Evolutionary conservation across 192 early-diverging fungal genomes (phyloP).

Genomic region (Coemansia sp.): DNA sequence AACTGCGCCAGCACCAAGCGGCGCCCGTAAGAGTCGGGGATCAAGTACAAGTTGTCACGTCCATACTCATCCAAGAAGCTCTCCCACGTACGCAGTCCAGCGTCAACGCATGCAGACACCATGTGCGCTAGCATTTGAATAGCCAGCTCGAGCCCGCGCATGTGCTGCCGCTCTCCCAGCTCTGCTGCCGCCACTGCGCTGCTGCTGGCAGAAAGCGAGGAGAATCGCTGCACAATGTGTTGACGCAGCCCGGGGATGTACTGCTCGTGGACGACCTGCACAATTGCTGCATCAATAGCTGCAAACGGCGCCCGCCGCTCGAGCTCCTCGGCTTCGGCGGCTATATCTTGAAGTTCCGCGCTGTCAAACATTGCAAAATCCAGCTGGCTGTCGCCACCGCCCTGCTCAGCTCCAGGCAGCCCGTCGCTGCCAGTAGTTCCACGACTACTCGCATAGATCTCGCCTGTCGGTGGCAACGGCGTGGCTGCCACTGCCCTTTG

Average conservation of each 20-base stretch:
- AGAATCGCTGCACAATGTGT: conserved; percentile 18
- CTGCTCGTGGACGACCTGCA: conserved; percentile 23
- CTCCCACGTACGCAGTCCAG: conserved; percentile 41
- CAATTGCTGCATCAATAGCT: conserved; percentile 1
- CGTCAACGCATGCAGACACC: conserved; percentile 37
- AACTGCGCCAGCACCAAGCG: conserved; percentile 39
- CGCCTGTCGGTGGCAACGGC: not conserved
- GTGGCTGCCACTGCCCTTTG: conserved; percentile 3
- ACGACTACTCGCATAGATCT: not conserved
- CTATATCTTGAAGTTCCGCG: conserved; percentile 23
- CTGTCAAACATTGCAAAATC: conserved; percentile 27
- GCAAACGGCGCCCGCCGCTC: conserved; percentile 21
- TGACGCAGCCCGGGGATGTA: conserved; percentile 28
- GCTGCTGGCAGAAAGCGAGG: conserved; percentile 8
- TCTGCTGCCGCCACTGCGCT: not conserved
- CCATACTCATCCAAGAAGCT: conserved; percentile 49
- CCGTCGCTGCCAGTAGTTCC: not conserved
- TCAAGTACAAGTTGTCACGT: conserved; percentile 35
- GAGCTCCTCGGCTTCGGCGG: conserved; percentile 30
- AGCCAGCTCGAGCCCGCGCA: conserved; percentile 10
- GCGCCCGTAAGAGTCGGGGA: conserved; percentile 15
- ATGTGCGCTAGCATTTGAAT: conserved; percentile 10
- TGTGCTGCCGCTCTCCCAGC: not conserved
- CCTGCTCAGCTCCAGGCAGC: not conserved
- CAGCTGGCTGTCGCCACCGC: conserved; percentile 15